A percentile compares a stretch with the other conserved stretches of the same genome.
These are phyloP conservation scores for Gamsiella multidivaricata DNA, from an alignment of 192 early-diverging fungal species.

Conservation along the genomic window DNA sequence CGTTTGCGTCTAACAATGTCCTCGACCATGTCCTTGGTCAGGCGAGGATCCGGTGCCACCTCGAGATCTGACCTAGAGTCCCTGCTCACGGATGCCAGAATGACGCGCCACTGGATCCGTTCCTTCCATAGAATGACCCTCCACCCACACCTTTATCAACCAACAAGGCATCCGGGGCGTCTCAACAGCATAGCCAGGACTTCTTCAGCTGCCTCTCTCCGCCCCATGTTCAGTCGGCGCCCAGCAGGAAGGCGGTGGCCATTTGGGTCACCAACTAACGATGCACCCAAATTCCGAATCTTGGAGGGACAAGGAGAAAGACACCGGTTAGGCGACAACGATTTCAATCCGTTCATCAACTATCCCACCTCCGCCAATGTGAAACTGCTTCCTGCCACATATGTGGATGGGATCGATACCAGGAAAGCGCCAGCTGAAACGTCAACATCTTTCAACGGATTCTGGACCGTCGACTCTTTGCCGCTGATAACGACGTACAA, in stretches of 20 bases:
- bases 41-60: constrained; percentile 17
- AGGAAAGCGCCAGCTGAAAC: not conserved
- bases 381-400: not conserved
- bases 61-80: not conserved
- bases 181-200: not conserved
- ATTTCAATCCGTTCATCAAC: constrained; percentile 33
- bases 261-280: not conserved
- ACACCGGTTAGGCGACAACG: not conserved
- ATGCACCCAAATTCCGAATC: constrained; percentile 26
- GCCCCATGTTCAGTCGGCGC: constrained; percentile 24
- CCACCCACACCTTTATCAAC: constrained; percentile 19
- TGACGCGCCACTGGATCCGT: constrained; percentile 50
- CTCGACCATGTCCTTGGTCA: constrained; percentile 37
- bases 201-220: not conserved
- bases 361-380: not conserved
- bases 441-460: not conserved
- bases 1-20: constrained; percentile 17
- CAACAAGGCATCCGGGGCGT: not conserved
- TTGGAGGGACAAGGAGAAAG: not conserved
- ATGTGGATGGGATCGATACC: not conserved
- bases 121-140: constrained; percentile 47
- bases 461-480: constrained; percentile 27
- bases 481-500: not conserved
- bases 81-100: constrained; percentile 18
- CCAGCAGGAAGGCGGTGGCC: constrained; percentile 8